Evolutionary conservation across 306 rosid species (phyloP), one percentile per base, ranked within the genome.

Genomic region (Trifolium dubium): DNA sequence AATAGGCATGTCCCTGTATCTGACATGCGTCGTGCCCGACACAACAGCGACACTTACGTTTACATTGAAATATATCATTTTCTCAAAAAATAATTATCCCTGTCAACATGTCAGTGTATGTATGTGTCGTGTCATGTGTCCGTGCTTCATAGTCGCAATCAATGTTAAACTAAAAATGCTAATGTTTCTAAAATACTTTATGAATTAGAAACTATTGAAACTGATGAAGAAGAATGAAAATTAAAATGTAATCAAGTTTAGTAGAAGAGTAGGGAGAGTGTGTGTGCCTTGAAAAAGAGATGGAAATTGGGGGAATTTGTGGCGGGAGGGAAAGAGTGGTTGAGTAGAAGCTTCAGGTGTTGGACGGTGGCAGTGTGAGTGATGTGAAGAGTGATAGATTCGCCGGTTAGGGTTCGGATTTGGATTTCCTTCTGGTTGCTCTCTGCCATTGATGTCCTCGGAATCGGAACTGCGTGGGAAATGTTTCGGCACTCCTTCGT

Each of bases 321-420:
- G 81, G 90, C 92, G 19, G 90, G 85, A 44, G 88, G 77, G 83
- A 94, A 91, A 2, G 75, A 76, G 17, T 41, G 90, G 61, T 46
- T 34, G 83, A 94, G 96, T 8, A 88, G 83, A 60, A 85, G 87
- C 85, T 89, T 91, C 80, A 94, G 90, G 77, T 80, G 77, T 19
- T 79, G 78, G 44, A 91, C 66, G 79, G 94, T 85, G 17, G 43
- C 31, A 69, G 75, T 10, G 43, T 72, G 47, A 67, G 92, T 55
- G 67, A 89, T 56, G 32, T 61, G 83, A 29, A 91, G 70, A 40
- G 80, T 77, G 78, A 65, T 44, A 10, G 96, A 77, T 39, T 94
- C 95, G 34, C 96, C 95, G 4, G 83, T 74, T 15, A 94, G 76
- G 75, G 91, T 67, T 61, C 91, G 93, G 75, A 94, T 86, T 40